Base-by-base conservation (phyloP, 306 rosid species). In the Mucuna pruriens region DNA sequence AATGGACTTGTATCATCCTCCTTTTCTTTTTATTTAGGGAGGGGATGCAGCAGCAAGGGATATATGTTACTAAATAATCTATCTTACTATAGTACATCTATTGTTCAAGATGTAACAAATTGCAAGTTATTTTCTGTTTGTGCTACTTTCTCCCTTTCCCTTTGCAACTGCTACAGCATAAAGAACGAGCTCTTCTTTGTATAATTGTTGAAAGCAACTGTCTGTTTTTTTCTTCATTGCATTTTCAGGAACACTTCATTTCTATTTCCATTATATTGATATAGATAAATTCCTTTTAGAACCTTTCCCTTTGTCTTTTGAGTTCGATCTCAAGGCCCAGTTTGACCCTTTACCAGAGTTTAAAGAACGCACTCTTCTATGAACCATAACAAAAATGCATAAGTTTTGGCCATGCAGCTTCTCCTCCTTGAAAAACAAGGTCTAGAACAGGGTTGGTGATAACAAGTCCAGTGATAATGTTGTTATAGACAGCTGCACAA, bases 381-480 rank as follows among this genome's bases (percentile, higher is more conserved):
- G 20, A 16, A 46, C 9, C 39, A 34, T 45, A 60, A 76, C 9
- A 76, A 46, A 25, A 48, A 77, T 83, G 63, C 61, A 77, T 45
- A 66, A 10, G 17, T 70, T 76, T 76, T 68, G 45, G 73, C 66
- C 26, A 17, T 67, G 57, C 31, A 54, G 58, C 74, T 34, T 55
- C 36, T 76, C 75, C 49, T 65, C 58, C 67, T 65, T 75, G 57
- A 54, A 48, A 26, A 44, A 58, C 7, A 69, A 60, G 61, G 60
- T 67, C 22, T 12, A 31, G 48, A 7, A 42, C 22, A n/a, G 42
- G 71, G 40, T 65, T 55, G 46, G 46, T 23, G 72, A 66, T 63
- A 22, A 29, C 68, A 23, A 69, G 68, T 70, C 29, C 60, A 42
- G 31, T 62, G 54, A 26, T 65, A 31, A 67, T 69, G 40, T 49